Conservation (phyloP, 257 asterid genomes). For the Thymus quinquecostatus region DNA sequence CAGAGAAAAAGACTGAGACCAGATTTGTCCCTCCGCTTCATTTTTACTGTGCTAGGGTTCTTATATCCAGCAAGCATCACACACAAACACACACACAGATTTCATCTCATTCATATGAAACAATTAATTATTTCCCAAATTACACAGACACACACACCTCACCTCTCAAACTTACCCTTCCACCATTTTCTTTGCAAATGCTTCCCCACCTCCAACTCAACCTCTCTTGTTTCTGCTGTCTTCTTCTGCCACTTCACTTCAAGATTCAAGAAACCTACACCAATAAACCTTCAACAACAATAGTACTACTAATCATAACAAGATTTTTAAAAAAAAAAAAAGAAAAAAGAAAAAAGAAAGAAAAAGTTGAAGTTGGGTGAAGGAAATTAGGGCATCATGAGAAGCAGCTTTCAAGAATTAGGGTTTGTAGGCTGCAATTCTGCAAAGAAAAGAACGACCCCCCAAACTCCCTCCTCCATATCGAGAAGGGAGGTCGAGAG, state of each 20-base stretch:
- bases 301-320: neutral
- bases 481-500: neutral
- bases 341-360: neutral
- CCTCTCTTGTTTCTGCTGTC: conserved; percentile 11
- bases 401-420: conserved; percentile 19
- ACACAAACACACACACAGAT: neutral
- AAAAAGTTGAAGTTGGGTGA: neutral
- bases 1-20: conserved; percentile 4
- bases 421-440: conserved; percentile 29
- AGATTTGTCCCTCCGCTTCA: neutral
- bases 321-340: neutral
- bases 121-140: conserved; percentile 2
- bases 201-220: conserved; percentile 19
- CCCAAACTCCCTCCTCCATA: neutral
- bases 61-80: neutral
- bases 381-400: conserved; percentile 22
- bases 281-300: neutral
- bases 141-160: conserved; percentile 1
- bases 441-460: neutral
- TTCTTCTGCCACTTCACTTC: neutral
- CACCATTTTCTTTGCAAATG: neutral
- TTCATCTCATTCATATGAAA: neutral
- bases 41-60: conserved; percentile 14
- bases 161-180: conserved; percentile 24
- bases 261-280: neutral